Conservation (phyloP, 441 rosid species). For the Brassica hybrid region DNA sequence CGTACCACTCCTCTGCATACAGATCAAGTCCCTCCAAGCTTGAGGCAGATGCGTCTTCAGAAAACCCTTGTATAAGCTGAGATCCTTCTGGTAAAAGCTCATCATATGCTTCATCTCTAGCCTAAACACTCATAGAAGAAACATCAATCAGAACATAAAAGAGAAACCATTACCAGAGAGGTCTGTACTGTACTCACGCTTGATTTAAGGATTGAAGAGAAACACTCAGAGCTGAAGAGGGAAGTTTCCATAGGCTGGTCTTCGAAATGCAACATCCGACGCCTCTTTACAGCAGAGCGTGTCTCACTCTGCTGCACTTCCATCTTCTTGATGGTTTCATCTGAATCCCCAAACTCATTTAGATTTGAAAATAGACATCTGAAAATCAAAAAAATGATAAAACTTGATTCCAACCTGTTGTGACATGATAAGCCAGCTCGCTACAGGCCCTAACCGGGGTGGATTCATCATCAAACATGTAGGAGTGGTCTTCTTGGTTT, state of each 20-base stretch:
- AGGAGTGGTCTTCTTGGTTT: constrained; percentile 46
- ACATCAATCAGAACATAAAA: constrained; percentile 19
- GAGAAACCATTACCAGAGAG: no score
- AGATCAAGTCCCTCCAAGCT: constrained; percentile 63
- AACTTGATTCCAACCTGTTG: constrained; percentile 42
- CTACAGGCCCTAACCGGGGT: constrained; percentile 88
- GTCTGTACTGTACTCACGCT: constrained; percentile 65
- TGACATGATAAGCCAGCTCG: constrained; percentile 60
- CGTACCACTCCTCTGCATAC: constrained; percentile 74
- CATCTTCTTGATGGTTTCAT: constrained; percentile 50
- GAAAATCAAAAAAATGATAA: not conserved
- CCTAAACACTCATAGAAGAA: constrained; percentile 51
- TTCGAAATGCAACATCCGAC: constrained; percentile 85
- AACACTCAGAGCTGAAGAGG: constrained; percentile 58
- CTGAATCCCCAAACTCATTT: constrained; percentile 44
- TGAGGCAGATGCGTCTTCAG: constrained; percentile 60
- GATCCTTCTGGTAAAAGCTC: constrained; percentile 61
- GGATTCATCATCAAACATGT: constrained; percentile 49
- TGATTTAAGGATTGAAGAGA: constrained; percentile 68
- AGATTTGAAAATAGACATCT: not conserved
- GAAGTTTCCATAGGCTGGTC: constrained; percentile 54
- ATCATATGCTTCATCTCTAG: constrained; percentile 57
- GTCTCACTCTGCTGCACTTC: constrained; percentile 52
- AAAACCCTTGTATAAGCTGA: constrained; percentile 60
- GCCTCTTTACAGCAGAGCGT: constrained; percentile 68